Evolutionary conservation across 192 early-diverging fungal genomes (phyloP), one percentile per base, ranked within the genome.

Genomic region (Coemansia sp.): DNA sequence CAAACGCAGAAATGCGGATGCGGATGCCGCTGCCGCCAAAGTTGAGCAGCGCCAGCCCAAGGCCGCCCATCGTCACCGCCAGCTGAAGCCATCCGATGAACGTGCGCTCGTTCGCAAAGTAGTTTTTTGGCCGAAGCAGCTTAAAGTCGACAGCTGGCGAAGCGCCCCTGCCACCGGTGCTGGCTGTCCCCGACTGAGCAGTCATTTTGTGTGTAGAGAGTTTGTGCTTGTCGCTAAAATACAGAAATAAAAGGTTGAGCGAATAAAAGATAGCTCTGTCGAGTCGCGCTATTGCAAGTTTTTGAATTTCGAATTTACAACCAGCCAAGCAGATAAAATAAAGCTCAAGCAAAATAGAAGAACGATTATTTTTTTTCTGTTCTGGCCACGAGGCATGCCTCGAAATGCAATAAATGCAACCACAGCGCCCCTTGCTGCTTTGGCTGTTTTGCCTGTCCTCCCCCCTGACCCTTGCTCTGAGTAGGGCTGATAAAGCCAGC

Each of bases 21-120:
- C 75, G 72, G 33, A 81, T 73, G 28, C 75, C 72, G 53, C 33
- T 58, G 69, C 74, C 71, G 65, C 89, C 90, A 79, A 91, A 91
- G 71, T 89, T 92, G 35, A 90, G 68, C 34, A 92, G 78, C 67
- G 85, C 89, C 69, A 91, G 74, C 8, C 87, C 91, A 37, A 91
- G 86, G 12, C 85, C 85, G 28, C 88, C 87, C 38, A 91, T 78
- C 22, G 90, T 71, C 54, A 88, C 84, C 28, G 89, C 86, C 62
- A 93, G 87, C 63, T 88, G 91, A 57, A 93, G 80, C 92, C 92
- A 95, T 48, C 87, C 78, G 75, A 95, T 86, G 65, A 92, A 94
- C 1, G 94, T 95, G 60, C 94, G 87, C 81, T 95, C 94, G 78
- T 96, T 96, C 38, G 93, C 91, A 80, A 96, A 95, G 77, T 93